These are phyloP conservation scores for Hebeloma cylindrosporum DNA, from an alignment of 768 basidiomycete species.

Conservation along the genomic window DNA sequence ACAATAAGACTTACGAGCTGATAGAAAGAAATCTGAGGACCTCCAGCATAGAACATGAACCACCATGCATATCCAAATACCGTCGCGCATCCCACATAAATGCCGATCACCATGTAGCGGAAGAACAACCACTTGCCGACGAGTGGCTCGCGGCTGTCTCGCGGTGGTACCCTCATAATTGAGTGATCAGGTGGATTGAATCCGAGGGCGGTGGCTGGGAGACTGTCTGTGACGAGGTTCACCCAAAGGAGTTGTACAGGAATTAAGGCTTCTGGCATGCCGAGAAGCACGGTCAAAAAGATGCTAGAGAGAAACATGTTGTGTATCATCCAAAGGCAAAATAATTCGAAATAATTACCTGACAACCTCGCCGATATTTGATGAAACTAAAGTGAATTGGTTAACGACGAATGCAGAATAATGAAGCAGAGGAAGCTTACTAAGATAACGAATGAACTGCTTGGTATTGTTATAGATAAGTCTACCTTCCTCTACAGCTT, in stretches of 20 bases:
- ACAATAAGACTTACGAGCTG: slow-evolving; percentile 69
- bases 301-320: slow-evolving; percentile 51
- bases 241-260: slow-evolving; percentile 99
- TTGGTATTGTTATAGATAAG: slow-evolving; percentile 99
- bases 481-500: slow-evolving; percentile 95
- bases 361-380: slow-evolving; percentile 97
- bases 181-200: slow-evolving; percentile 97
- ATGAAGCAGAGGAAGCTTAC: slow-evolving; percentile 39
- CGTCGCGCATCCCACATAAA: slow-evolving; percentile 92
- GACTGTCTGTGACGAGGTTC: slow-evolving; percentile 94
- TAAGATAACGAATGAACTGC: slow-evolving; percentile 99
- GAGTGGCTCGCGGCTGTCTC: slow-evolving; percentile 87
- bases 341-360: slow-evolving; percentile 34
- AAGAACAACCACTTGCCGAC: slow-evolving; percentile 94
- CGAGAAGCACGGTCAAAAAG: slow-evolving; percentile 94
- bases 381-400: slow-evolving; percentile 59
- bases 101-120: slow-evolving; percentile 90
- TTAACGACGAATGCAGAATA: background rate
- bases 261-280: slow-evolving; percentile 99
- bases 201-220: slow-evolving; percentile 95
- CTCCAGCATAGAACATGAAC: slow-evolving; percentile 89
- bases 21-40: slow-evolving; percentile 91
- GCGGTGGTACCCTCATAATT: slow-evolving; percentile 94
- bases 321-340: slow-evolving; percentile 7
- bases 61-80: slow-evolving; percentile 99